Conservation (phyloP, 106 monocot species). For the Agapanthus africanus region DNA sequence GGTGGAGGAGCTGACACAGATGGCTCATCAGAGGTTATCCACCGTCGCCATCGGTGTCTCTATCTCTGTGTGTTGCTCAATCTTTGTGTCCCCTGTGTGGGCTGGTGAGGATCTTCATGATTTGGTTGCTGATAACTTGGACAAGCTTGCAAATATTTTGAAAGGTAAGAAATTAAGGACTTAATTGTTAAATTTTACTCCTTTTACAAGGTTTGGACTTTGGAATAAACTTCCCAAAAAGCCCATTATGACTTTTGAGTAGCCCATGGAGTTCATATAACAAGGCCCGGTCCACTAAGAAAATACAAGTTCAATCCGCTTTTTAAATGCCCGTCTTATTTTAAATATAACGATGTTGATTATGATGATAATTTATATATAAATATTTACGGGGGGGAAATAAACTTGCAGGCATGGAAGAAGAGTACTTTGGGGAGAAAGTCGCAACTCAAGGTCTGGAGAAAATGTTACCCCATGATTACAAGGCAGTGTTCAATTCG, state of each 20-base stretch:
- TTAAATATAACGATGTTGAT: too few relatives aligned
- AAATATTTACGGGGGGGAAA: too few relatives aligned
- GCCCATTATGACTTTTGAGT: too few relatives aligned
- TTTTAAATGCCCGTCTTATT: too few relatives aligned
- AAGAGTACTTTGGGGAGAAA: constrained; percentile 30
- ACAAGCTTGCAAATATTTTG: constrained; percentile 51
- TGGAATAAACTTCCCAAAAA: too few relatives aligned
- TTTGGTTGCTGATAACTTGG: constrained; percentile 30
- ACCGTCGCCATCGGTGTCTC: constrained; percentile 55
- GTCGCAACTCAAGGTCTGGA: constrained; percentile 11
- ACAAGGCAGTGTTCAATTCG: constrained; percentile 61
- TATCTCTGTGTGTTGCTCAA: constrained; percentile 35
- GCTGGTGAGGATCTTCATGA: constrained; percentile 60
- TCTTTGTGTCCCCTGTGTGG: constrained; percentile 59
- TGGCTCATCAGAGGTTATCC: constrained; percentile 50
- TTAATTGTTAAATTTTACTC: too few relatives aligned
- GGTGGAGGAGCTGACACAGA: constrained; percentile 37
- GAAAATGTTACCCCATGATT: constrained; percentile 27
- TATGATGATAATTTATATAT: too few relatives aligned
- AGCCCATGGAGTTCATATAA: too few relatives aligned
- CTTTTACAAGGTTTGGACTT: too few relatives aligned
- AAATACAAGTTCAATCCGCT: too few relatives aligned
- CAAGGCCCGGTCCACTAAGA: too few relatives aligned
- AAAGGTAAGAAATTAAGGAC: too few relatives aligned
- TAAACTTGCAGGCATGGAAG: constrained; percentile 42